Evolutionary conservation across 805 yeast genomes (phyloP).

Genomic region (Starmerella stellata): DNA sequence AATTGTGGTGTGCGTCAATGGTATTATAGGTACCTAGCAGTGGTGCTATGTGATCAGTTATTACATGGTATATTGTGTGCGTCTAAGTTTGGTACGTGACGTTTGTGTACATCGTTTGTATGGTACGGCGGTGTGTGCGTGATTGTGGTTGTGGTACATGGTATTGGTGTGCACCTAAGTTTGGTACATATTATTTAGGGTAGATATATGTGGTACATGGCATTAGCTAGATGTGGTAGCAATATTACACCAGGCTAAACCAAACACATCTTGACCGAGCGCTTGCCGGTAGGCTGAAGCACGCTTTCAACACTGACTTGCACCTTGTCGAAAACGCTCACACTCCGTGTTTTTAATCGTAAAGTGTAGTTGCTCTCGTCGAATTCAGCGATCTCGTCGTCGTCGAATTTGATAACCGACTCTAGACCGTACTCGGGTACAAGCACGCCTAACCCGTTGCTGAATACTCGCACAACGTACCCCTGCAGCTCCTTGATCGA

Average conservation of each 20-base stretch:
- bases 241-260: slow-evolving; percentile 4
- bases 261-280: slow-evolving; percentile 57
- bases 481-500: slow-evolving; percentile 52
- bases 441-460: slow-evolving; percentile 83
- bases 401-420: slow-evolving; percentile 70
- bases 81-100: too few relatives aligned
- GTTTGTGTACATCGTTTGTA: too few relatives aligned
- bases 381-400: slow-evolving; percentile 43
- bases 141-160: too few relatives aligned
- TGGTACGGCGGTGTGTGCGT: too few relatives aligned
- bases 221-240: too few relatives aligned
- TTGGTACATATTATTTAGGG: too few relatives aligned
- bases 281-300: slow-evolving; percentile 70
- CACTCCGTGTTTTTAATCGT: slow-evolving; percentile 33
- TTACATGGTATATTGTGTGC: too few relatives aligned
- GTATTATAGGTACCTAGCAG: too few relatives aligned
- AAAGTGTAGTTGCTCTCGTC: slow-evolving; percentile 66
- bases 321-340: slow-evolving; percentile 71
- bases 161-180: too few relatives aligned
- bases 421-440: slow-evolving; percentile 95
- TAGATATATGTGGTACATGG: too few relatives aligned
- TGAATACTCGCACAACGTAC: slow-evolving; percentile 75
- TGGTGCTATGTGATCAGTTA: too few relatives aligned
- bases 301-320: slow-evolving; percentile 65
- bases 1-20: too few relatives aligned